Evolutionary conservation across 176 grass and related monocot genomes (phyloP).

Genomic region (Neostapfia colusana): DNA sequence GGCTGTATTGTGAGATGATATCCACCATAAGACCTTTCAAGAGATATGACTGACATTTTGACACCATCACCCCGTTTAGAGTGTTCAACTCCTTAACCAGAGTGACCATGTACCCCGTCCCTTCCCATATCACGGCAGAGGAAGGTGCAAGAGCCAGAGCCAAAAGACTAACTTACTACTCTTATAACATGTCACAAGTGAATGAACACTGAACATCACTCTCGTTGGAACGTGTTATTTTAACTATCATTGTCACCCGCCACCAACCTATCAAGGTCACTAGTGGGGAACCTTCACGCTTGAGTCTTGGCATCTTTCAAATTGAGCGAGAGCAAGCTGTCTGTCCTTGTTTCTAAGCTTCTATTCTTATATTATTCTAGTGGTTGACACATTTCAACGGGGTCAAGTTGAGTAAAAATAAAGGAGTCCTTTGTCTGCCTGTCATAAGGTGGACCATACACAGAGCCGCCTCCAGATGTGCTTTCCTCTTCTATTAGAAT

Average conservation of each 20-base stretch:
- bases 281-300: slow-evolving; percentile 56
- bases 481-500: slow-evolving; percentile 44
- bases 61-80: slow-evolving; percentile 9
- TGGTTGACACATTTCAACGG: slow-evolving; percentile 57
- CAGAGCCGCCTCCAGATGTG: slow-evolving; percentile 21
- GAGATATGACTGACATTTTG: slow-evolving; percentile 42
- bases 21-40: slow-evolving; percentile 26
- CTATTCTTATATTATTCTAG: slow-evolving; percentile 54
- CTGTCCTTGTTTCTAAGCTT: slow-evolving; percentile 41
- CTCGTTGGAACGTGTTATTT: slow-evolving; percentile 39
- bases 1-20: neutral
- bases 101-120: neutral
- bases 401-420: slow-evolving; percentile 47
- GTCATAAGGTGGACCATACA: slow-evolving; percentile 33
- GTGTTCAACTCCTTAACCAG: slow-evolving; percentile 24
- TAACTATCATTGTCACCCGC: slow-evolving; percentile 40
- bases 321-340: slow-evolving; percentile 37
- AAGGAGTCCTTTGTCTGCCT: slow-evolving; percentile 29
- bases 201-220: slow-evolving; percentile 22
- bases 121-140: slow-evolving; percentile 29
- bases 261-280: slow-evolving; percentile 41
- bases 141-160: slow-evolving; percentile 34
- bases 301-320: slow-evolving; percentile 29
- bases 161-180: slow-evolving; percentile 33
- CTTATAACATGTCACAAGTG: slow-evolving; percentile 22